Evolutionary conservation across 129 eudicot genomes (phyloP).

Genomic region (Artemisia tridentata): DNA sequence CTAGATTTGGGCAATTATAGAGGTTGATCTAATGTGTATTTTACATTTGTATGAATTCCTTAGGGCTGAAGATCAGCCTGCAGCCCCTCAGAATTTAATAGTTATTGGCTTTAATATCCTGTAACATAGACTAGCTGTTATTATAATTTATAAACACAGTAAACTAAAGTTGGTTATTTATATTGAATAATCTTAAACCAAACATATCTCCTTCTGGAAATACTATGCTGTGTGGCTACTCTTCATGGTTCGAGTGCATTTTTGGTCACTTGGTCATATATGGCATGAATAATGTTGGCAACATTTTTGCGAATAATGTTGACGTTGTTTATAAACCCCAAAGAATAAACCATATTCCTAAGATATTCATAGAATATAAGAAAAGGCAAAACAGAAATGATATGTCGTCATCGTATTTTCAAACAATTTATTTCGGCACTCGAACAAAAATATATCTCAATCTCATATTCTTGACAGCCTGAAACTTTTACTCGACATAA

Average conservation of each 20-base stretch:
- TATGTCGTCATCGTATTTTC: no score
- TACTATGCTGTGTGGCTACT: neutral
- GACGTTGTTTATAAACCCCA: no score
- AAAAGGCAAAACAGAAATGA: no score
- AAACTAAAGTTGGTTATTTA: conserved; percentile 18
- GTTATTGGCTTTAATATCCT: neutral
- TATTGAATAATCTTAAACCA: conserved; percentile 15
- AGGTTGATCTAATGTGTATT: conserved; percentile 10
- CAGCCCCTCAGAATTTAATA: neutral
- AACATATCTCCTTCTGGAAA: neutral
- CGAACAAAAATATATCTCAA: no score
- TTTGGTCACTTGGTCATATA: neutral
- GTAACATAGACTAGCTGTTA: conserved; percentile 5
- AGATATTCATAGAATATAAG: no score
- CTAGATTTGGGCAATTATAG: conserved; percentile 10
- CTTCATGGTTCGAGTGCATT: no score
- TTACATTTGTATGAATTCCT: conserved; percentile 14
- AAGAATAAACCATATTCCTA: no score
- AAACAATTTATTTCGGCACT: no score
- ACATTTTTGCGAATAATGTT: no score
- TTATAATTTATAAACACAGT: conserved; percentile 6
- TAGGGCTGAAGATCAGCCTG: neutral
- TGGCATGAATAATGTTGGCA: conserved; percentile 1
- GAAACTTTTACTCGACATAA: no score
- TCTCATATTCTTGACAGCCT: no score